Evolutionary conservation across 768 basidiomycete genomes (phyloP).

Genomic region (Rhodotorula diobovata): DNA sequence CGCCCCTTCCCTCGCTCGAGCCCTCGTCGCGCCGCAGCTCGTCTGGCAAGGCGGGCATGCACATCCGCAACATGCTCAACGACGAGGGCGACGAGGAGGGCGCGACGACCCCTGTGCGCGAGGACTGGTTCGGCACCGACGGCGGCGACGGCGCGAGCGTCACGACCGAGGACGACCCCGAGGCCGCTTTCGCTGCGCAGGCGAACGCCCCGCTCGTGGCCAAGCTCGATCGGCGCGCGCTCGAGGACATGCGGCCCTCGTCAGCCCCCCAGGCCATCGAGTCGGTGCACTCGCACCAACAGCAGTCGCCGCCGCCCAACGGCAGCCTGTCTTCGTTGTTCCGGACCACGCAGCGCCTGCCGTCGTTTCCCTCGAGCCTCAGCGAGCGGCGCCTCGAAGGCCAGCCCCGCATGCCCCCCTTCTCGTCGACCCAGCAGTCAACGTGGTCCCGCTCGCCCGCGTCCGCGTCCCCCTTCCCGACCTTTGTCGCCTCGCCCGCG

Average conservation of each 20-base stretch:
- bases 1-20: slow-evolving; percentile 7
- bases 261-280: slow-evolving; percentile 1
- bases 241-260: background rate
- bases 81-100: slow-evolving; percentile 29
- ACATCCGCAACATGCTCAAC: slow-evolving; percentile 41
- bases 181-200: background rate
- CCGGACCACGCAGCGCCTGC: background rate
- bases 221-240: background rate
- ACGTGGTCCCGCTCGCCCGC: slow-evolving; percentile 6
- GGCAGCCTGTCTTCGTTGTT: background rate
- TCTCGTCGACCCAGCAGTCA: background rate
- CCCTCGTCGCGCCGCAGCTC: background rate
- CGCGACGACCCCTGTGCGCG: background rate
- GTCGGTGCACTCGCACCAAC: background rate
- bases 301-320: background rate
- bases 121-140: slow-evolving; percentile 34
- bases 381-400: slow-evolving; percentile 1
- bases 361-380: slow-evolving; percentile 17
- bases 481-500: slow-evolving; percentile 4
- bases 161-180: slow-evolving; percentile 12
- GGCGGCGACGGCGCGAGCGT: slow-evolving; percentile 3
- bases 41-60: slow-evolving; percentile 27
- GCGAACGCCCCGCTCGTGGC: background rate
- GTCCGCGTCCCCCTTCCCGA: slow-evolving; percentile 9
- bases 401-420: background rate